Evolutionary conservation across 176 grass and related monocot species (phyloP).

Genomic region (Otatea glauca): DNA sequence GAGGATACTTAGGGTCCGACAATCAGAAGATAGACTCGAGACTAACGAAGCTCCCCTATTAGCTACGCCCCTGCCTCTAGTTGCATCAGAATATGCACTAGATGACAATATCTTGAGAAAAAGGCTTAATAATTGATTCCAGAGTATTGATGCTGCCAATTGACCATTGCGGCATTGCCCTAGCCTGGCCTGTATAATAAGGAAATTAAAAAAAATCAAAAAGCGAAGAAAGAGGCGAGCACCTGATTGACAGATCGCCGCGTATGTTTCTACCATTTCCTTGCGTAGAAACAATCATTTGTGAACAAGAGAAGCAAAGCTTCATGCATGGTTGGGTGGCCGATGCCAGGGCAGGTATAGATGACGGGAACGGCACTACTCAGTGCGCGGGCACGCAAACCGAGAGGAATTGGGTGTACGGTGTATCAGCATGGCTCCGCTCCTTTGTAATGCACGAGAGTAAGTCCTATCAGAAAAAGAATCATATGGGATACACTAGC

Average conservation of each 20-base stretch:
- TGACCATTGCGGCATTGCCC: not conserved
- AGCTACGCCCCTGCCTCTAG: not conserved
- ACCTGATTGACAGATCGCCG: not conserved
- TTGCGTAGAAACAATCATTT: not conserved
- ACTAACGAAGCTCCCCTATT: too few species aligned
- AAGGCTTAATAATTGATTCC: conserved; percentile 29
- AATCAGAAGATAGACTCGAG: too few species aligned
- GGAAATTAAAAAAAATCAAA: not conserved
- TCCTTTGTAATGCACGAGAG: not conserved
- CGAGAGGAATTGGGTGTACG: not conserved
- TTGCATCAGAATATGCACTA: not conserved
- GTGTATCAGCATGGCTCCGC: not conserved
- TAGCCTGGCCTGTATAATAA: not conserved
- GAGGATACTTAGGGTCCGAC: too few species aligned
- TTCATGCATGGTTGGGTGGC: not conserved
- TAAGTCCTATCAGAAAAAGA: not conserved
- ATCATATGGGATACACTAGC: not conserved
- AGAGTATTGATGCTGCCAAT: conserved; percentile 7
- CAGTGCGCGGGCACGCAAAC: not conserved
- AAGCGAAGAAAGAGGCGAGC: not conserved
- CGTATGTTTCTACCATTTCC: not conserved
- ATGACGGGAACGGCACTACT: not conserved
- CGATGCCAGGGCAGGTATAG: not conserved
- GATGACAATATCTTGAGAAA: conserved; percentile 11
- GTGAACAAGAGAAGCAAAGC: not conserved